phyloP scores from a whole-genome alignment of 2,329 filamentous ascomycete genomes.

The Cladorrhinum sp. region DNA sequence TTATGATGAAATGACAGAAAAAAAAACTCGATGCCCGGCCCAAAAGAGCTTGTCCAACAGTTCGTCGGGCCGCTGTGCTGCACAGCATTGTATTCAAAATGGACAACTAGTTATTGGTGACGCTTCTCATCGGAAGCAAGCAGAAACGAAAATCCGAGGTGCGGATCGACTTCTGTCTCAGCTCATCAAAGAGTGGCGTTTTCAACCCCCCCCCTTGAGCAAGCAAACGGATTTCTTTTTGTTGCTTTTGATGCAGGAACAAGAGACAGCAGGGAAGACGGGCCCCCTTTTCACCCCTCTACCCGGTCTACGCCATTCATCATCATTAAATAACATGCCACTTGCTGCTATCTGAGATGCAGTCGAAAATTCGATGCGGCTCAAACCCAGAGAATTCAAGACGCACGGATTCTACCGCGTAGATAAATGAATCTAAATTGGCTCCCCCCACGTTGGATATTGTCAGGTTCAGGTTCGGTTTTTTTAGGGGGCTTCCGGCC shows the following conservation, averaged over 20 bases:
- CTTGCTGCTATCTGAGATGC: conserved; percentile 1
- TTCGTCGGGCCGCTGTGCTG: conserved; percentile 6
- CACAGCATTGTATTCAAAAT: not conserved
- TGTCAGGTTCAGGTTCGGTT: not conserved
- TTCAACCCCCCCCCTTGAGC: conserved; percentile 1
- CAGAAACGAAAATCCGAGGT: conserved; percentile 8
- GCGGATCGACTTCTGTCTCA: conserved; percentile 3
- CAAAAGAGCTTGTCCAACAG: conserved; percentile 2
- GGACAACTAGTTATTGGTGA: not conserved
- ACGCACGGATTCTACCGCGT: not conserved
- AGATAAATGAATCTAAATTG: not conserved
- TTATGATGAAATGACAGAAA: not conserved
- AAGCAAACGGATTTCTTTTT: conserved; percentile 1
- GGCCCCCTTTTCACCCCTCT: not conserved
- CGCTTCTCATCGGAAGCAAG: not conserved
- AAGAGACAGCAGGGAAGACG: conserved; percentile 7
- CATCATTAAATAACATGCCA: not conserved
- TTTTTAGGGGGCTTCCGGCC: not conserved
- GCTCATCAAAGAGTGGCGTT: not conserved
- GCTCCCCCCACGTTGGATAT: not conserved
- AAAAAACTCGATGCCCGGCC: not conserved
- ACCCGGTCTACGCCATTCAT: not conserved
- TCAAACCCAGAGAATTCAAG: not conserved
- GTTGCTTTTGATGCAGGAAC: conserved; percentile 20
- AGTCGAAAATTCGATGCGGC: not conserved